These are phyloP conservation scores for Leccinum laetum DNA, from an alignment of 1,284 basidiomycete species.

Conservation along the genomic window DNA sequence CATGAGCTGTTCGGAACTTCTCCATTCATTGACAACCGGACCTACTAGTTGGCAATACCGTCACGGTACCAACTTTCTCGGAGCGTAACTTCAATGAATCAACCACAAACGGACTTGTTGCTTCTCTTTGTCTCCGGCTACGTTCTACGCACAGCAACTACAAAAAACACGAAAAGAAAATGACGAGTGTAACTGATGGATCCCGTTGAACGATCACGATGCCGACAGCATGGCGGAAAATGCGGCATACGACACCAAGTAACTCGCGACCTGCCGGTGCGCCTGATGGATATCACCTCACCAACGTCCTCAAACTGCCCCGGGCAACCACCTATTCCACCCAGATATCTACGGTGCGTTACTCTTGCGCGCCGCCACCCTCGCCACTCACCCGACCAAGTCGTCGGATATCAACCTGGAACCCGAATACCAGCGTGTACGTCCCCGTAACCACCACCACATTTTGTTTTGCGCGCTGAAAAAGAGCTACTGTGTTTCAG, in stretches of 20 bases:
- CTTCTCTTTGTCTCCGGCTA: too few relatives aligned
- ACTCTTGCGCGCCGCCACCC: background rate
- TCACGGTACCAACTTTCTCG: too few relatives aligned
- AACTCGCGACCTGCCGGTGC: slow-evolving; percentile 15
- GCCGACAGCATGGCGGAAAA: too few relatives aligned
- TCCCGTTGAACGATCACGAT: too few relatives aligned
- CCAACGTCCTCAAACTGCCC: slow-evolving; percentile 56
- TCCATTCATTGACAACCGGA: too few relatives aligned
- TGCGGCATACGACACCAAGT: slow-evolving; percentile 5
- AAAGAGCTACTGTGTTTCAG: background rate
- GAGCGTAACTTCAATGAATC: too few relatives aligned
- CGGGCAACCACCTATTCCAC: slow-evolving; percentile 70
- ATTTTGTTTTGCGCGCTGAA: background rate
- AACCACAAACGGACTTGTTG: too few relatives aligned
- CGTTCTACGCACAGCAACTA: too few relatives aligned
- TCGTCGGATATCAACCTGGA: slow-evolving; percentile 66
- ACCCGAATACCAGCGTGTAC: slow-evolving; percentile 74
- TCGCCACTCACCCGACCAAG: slow-evolving; percentile 49
- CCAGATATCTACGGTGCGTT: slow-evolving; percentile 56
- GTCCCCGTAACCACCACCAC: background rate
- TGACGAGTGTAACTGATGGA: too few relatives aligned
- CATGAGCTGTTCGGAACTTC: too few relatives aligned
- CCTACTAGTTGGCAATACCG: too few relatives aligned
- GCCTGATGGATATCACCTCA: slow-evolving; percentile 45
- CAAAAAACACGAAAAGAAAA: too few relatives aligned